Base-by-base conservation (phyloP, 257 asterid genomes). In the Striga asiatica region DNA sequence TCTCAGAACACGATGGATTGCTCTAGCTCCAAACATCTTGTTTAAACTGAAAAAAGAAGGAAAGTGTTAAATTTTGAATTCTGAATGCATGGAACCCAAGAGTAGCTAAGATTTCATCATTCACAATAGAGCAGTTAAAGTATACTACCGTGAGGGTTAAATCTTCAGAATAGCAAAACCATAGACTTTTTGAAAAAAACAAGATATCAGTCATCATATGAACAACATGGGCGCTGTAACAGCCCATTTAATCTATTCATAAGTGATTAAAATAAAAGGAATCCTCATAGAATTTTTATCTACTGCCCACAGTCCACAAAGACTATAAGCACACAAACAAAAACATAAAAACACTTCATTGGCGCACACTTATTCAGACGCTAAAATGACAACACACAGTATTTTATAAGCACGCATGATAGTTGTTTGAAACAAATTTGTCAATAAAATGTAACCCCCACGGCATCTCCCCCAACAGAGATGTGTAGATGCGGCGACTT, bases 21-120 rank as follows among this genome's bases (percentile, higher is more conserved):
- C 66, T 72, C 78, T 68, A 62, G 73, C 71, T 71, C 81, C 71
- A 64, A 68, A 62, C 81, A 76, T 71, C 62, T 54, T 71, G 67
- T 29, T 27, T 9, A 55, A 12, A 29, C 16, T 37, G n/a, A 32
- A 62, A 17, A 37, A n/a, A 28, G 17, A 0, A 38, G 14, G 1
- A 38, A 38, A n/a, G 8, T 5, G 19, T 13, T 22, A 59, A 18
- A 64, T 5, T 23, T 12, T 55, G 43, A 59, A 23, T 29, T n/a
- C 2, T 3, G 3, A 25, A 16, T 32, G 16, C 61, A 19, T 23
- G 13, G 20, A 43, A 9, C 54, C 46, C 10, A 51, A 18, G 14
- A 48, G 22, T 42, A 32, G 51, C 32, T 17, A 17, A 5, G 50
- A 49, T 21, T 22, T 46, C 16, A 60, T 46, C 25, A 24, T 21